Base-by-base conservation (phyloP, 768 basidiomycete genomes). In the Hydnum rufescens region DNA sequence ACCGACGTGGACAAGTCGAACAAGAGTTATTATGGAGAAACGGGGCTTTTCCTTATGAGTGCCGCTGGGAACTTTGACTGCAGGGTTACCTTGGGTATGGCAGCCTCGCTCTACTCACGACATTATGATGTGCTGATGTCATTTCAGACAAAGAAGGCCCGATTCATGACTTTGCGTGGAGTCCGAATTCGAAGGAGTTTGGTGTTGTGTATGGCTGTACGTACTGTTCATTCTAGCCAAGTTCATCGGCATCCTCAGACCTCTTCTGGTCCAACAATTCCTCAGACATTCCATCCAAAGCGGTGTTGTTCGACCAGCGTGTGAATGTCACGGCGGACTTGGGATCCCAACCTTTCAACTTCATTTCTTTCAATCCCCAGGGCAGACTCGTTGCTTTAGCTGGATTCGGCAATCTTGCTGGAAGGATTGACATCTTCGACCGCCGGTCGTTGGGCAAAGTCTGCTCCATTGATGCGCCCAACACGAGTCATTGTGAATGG, bases 1-100 rank as follows among this genome's bases (percentile, higher is more conserved):
- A 93, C 92, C 3, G 95, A 99, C 60, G 92, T 96, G 51, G 93
- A 99, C 62, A 87, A 86, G 63, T 82, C 86, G 44, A 93, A 93
- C 65, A 95, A 86, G 74, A 90, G 82, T 60, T 99, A 99, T 65
- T 99, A 97, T 58, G 95, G 95, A 51, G 93, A 97, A 70, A 95
- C 92, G 2, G 86, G 87, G 51, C 69, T 99, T 61, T 96, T 93
- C 67, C 73, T 96, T 13, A 75, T 97, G 56, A 89, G 81, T 57
- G 78, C 89, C 18, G 82, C 87, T 5, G 92, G 93, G 16, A 85
- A 88, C 59, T 96, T 90, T 59, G 92, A 96, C 63, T 88, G 86
- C 62, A 73, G 88, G 28, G 83, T 97, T 19, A 65, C 67, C 16
- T 61, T 71, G 4, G 68, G 66, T 67, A 32, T 52, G 67, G 55